Conservation (phyloP, 495 filamentous ascomycete genomes). For the Rhizodiscina lignyota region DNA sequence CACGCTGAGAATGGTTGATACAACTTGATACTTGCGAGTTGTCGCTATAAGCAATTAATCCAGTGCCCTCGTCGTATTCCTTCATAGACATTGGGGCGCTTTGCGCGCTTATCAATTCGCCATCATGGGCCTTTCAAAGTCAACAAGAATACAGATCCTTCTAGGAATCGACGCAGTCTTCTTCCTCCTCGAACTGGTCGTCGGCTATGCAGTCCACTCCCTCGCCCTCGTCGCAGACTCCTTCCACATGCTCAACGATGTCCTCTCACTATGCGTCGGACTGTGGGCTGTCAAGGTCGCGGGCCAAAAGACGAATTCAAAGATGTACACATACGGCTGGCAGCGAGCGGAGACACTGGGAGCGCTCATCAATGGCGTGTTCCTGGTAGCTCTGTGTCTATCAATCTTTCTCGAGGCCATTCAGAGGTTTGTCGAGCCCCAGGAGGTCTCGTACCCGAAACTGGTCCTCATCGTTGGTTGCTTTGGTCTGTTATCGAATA, state of each 20-base stretch:
- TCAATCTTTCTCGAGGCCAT: slow-evolving; percentile 92
- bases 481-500: slow-evolving; percentile 72
- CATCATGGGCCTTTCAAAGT: slow-evolving; percentile 81
- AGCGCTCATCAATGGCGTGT: slow-evolving; percentile 90
- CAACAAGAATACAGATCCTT: slow-evolving; percentile 79
- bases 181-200: slow-evolving; percentile 74
- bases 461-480: slow-evolving; percentile 80
- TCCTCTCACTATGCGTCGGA: slow-evolving; percentile 80
- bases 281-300: slow-evolving; percentile 90
- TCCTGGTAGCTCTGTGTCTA: slow-evolving; percentile 85
- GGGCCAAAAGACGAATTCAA: slow-evolving; percentile 56
- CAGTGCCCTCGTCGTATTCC: no score
- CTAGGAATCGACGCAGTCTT: slow-evolving; percentile 79
- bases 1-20: no score
- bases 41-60: no score
- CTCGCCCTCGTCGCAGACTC: slow-evolving; percentile 90
- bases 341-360: slow-evolving; percentile 96
- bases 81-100: slow-evolving; percentile 1
- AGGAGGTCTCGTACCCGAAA: slow-evolving; percentile 63
- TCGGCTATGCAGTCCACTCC: slow-evolving; percentile 74
- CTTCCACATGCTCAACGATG: slow-evolving; percentile 99
- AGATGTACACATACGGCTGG: slow-evolving; percentile 93
- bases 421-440: slow-evolving; percentile 75
- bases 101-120: neutral
- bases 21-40: no score